A percentile compares a stretch with the other conserved stretches of the same genome.
These are phyloP conservation scores for Amylocarpus encephaloides DNA, from an alignment of 2,329 filamentous ascomycete genomes.

Conservation along the genomic window DNA sequence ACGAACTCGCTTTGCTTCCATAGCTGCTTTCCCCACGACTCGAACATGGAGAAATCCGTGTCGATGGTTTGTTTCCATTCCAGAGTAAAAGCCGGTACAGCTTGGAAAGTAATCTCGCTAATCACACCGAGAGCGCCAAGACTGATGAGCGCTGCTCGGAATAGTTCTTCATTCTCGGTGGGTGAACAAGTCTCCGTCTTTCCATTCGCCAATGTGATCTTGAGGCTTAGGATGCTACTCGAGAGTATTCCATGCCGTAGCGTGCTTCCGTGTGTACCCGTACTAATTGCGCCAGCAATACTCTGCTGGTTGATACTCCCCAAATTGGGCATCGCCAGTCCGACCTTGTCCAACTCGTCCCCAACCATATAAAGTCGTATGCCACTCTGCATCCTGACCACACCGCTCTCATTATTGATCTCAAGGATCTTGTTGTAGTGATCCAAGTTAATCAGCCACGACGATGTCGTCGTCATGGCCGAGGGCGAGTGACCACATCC, in stretches of 20 bases:
- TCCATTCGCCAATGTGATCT: slow-evolving; percentile 78
- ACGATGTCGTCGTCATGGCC: slow-evolving; percentile 84
- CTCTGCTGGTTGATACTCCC: slow-evolving; percentile 95
- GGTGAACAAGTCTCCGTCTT: slow-evolving; percentile 64
- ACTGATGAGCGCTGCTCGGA: slow-evolving; percentile 79
- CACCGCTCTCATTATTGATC: slow-evolving; percentile 57
- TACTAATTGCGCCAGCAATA: slow-evolving; percentile 85
- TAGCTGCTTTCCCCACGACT: slow-evolving; percentile 63
- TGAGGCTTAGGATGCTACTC: slow-evolving; percentile 66
- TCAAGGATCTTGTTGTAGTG: slow-evolving; percentile 66
- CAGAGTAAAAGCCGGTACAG: slow-evolving; percentile 75
- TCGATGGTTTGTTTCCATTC: slow-evolving; percentile 79
- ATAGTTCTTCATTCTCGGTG: slow-evolving; percentile 65
- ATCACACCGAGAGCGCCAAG: slow-evolving; percentile 89
- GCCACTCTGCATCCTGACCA: slow-evolving; percentile 78
- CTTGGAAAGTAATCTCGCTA: slow-evolving; percentile 78
- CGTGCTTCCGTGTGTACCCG: slow-evolving; percentile 88
- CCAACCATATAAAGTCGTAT: slow-evolving; percentile 75
- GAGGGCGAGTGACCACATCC: slow-evolving; percentile 90
- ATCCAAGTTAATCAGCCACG: slow-evolving; percentile 93
- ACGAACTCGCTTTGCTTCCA: slow-evolving; percentile 88
- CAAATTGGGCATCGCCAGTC: slow-evolving; percentile 82
- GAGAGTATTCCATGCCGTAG: slow-evolving; percentile 78
- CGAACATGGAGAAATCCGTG: slow-evolving; percentile 60
- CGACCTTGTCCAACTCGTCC: slow-evolving; percentile 63